These are phyloP conservation scores for Pythium guiyangense DNA, from an alignment of 352 stramenopile species.

Conservation along the genomic window DNA sequence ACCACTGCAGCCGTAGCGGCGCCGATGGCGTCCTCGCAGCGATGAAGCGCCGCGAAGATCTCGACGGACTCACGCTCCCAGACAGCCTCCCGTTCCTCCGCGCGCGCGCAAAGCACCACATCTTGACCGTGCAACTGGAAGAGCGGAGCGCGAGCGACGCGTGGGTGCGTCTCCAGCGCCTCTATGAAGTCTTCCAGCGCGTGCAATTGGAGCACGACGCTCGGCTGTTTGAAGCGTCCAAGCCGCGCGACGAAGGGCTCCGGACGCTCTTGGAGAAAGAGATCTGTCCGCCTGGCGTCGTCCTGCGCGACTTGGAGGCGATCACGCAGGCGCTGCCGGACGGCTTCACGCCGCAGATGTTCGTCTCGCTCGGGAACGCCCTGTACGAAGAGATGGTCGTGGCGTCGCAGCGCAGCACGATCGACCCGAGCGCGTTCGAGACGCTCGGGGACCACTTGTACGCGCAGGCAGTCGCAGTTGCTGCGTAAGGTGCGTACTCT, in stretches of 20 bases:
- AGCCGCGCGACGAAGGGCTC: constrained; percentile 37
- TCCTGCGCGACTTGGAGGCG: constrained; percentile 48
- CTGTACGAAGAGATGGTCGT: constrained; percentile 66
- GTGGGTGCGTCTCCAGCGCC: constrained; percentile 47
- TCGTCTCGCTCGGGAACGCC: constrained; percentile 55
- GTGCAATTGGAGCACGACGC: constrained; percentile 25
- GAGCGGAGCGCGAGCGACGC: constrained; percentile 45
- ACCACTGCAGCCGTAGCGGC: constrained; percentile 27
- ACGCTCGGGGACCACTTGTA: constrained; percentile 51
- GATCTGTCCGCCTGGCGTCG: constrained; percentile 28
- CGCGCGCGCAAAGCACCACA: constrained; percentile 17
- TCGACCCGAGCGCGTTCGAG: constrained; percentile 45
- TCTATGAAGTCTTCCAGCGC: constrained; percentile 59
- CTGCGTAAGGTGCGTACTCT: constrained; percentile 16
- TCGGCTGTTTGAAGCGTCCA: constrained; percentile 13
- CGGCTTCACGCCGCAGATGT: constrained; percentile 72
- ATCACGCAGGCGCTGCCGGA: constrained; percentile 48
- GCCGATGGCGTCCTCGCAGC: constrained; percentile 23
- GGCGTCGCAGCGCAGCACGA: constrained; percentile 33
- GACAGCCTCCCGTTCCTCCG: constrained; percentile 8
- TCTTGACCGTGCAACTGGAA: constrained; percentile 32
- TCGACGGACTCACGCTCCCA: constrained; percentile 11
- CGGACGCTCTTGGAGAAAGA: constrained; percentile 38
- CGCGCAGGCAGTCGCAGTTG: constrained; percentile 44
- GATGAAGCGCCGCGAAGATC: constrained; percentile 11